Evolutionary conservation across 495 filamentous ascomycete genomes (phyloP).

Genomic region (Parmelia sp.): DNA sequence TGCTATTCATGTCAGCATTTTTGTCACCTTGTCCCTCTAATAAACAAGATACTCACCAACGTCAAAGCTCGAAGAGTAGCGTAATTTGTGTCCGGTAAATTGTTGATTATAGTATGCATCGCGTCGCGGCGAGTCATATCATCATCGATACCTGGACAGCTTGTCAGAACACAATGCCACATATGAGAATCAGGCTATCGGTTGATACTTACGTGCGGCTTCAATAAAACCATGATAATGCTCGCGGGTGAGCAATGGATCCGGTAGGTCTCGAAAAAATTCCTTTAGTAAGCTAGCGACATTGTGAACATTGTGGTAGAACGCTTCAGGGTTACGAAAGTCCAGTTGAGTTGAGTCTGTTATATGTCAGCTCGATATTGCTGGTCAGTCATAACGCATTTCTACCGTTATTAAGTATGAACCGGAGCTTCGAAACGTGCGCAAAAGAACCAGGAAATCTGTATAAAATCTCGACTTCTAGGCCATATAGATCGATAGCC

Average conservation of each 20-base stretch:
- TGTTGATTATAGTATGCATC: constrained; percentile 89
- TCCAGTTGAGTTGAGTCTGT: constrained; percentile 65
- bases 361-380: constrained; percentile 25
- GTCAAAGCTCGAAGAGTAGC: constrained; percentile 81
- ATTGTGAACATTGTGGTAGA: constrained; percentile 93
- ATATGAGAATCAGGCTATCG: background rate
- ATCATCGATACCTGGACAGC: constrained; percentile 64
- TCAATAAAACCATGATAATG: constrained; percentile 78
- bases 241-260: constrained; percentile 74
- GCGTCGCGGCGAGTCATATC: constrained; percentile 78
- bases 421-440: constrained; percentile 77
- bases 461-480: constrained; percentile 93
- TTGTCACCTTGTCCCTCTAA: background rate
- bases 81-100: constrained; percentile 90
- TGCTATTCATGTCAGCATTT: constrained; percentile 43
- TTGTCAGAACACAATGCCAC: constrained; percentile 2
- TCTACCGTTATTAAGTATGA: constrained; percentile 78
- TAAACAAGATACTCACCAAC: constrained; percentile 41
- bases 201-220: constrained; percentile 61
- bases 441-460: constrained; percentile 79
- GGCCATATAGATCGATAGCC: constrained; percentile 83
- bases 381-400: constrained; percentile 5
- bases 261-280: constrained; percentile 91
- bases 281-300: constrained; percentile 96
- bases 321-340: constrained; percentile 88